These are phyloP conservation scores for Allium cepa DNA, from an alignment of 106 monocot genomes.

Conservation along the genomic window DNA sequence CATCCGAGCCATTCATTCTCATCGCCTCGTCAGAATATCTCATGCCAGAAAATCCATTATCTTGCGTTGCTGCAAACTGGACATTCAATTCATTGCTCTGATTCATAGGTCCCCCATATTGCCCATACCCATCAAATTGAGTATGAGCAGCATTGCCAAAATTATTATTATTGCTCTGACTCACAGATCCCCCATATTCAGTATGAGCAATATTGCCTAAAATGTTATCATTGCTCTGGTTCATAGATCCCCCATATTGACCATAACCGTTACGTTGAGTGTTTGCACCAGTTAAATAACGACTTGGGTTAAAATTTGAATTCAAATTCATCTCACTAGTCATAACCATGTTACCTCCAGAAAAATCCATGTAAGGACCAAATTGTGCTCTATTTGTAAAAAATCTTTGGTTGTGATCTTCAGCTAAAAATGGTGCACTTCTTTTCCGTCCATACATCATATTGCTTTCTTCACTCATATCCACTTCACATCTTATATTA, in stretches of 20 bases:
- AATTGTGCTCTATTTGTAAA: not conserved
- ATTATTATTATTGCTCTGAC: not conserved
- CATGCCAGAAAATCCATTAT: not conserved
- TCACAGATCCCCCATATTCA: not conserved
- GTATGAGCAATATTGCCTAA: not conserved
- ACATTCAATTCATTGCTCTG: not conserved
- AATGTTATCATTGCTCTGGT: not conserved
- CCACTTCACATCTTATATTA: not conserved
- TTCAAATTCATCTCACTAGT: not conserved
- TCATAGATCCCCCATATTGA: not conserved
- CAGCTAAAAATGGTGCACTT: not conserved
- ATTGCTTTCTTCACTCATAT: no score
- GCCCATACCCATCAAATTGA: not conserved
- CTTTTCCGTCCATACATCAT: not conserved
- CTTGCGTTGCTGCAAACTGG: not conserved
- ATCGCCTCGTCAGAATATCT: not conserved
- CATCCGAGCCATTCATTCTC: slow-evolving; percentile 1
- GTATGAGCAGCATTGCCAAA: not conserved
- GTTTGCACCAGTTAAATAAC: no score
- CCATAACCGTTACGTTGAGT: not conserved
- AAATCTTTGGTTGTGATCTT: slow-evolving; percentile 1
- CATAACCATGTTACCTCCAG: slow-evolving; percentile 3
- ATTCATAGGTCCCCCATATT: not conserved
- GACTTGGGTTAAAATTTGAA: not conserved
- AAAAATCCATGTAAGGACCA: no score